Evolutionary conservation across 2,329 filamentous ascomycete genomes (phyloP), one percentile per base, ranked within the genome.

Genomic region (Penicillium sp.): DNA sequence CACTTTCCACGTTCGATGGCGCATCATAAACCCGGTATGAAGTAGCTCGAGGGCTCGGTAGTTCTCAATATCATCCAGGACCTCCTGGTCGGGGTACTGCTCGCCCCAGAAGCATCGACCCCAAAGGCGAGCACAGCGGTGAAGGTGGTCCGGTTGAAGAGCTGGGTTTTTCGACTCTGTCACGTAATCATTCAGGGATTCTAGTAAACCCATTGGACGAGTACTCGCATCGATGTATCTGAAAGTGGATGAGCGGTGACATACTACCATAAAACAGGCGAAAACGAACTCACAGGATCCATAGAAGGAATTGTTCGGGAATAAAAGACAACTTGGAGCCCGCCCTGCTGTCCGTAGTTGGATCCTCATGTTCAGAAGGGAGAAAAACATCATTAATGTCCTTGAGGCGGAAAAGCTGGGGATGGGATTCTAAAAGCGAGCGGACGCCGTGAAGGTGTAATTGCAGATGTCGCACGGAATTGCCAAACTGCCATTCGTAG

Each of bases 21-120:
- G 68, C 19, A 72, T 52, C 3, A 56, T 61, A 36, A 72, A 65
- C 5, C 63, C 65, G 2, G 54, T 45, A 39, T 74, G 71, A 5
- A 73, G 40, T 14, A 74, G 52, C 49, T 73, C 70, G 14, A 74
- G 54, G 3, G 62, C 69, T 19, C 71, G 61, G 54, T 74, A 71
- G 24, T 74, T 74, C 51, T 74, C 71, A 21, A 73, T 71, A 29
- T 74, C 71, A 47, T 74, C 72, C n/a, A 72, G 55, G 2, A 73
- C 65, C 52, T 74, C 66, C 16, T 67, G 62, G n/a, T 71, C 68
- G 0, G 72, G 72, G 46, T 74, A 74, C 24, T 69, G 66, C 14
- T 69, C 60, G 2, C 70, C 71, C 69, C 69, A 74, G 39, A 72
- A 69, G 47, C 70, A 72, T 29, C 70, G 64, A 1, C 67, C 67